Base-by-base conservation (phyloP, 176 grass and related monocot genomes). In the Musa troglodytarum region DNA sequence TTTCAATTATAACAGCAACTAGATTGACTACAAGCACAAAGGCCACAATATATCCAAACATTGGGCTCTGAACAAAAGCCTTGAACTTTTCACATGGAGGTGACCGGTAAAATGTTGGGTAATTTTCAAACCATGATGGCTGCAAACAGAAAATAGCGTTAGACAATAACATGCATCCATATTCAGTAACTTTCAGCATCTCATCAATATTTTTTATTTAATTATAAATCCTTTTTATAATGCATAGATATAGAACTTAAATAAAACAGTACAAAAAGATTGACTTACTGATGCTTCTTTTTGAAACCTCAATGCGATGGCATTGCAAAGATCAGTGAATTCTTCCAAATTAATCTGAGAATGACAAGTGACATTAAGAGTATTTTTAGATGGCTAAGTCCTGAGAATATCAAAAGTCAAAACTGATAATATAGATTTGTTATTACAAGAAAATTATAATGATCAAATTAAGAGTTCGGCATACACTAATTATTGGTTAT, bases 1-100 rank as follows among this genome's bases (percentile, higher is more conserved):
- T 98, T 88, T 98, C 94, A 82, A 93, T 98, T 77, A 93, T 55
- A 80, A 98, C 94, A 72, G 94, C 90, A 49, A 93, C 80, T 59
- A 98, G 73, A 76, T 98, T 98, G 78, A 98, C 43, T 81, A 98
- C 51, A 71, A 98, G 90, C 77, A 89, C 77, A 78, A 71, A 98
- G 51, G 84, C 3, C 71, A 98, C 76, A 68, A 88, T 81, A 80
- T 91, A 87, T 70, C 90, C 94, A 80, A 98, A 98, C 22, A 6
- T 43, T n/a, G 17, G 52, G 85, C 94, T 89, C 73, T 53, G 83
- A 50, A 98, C 94, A 82, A 98, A 93, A 65, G 73, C 78, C 80
- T 93, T 98, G 54, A 98, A 79, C 58, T 52, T 84, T 85, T 80
- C 71, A 79, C 86, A 93, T n/a, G 64, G 72, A 63, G 64, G 50